A percentile compares a stretch with the other conserved stretches of the same genome.
Evolutionary conservation across 2,329 filamentous ascomycete species (phyloP).

Genomic region (Stagonosporopsis vannaccii): DNA sequence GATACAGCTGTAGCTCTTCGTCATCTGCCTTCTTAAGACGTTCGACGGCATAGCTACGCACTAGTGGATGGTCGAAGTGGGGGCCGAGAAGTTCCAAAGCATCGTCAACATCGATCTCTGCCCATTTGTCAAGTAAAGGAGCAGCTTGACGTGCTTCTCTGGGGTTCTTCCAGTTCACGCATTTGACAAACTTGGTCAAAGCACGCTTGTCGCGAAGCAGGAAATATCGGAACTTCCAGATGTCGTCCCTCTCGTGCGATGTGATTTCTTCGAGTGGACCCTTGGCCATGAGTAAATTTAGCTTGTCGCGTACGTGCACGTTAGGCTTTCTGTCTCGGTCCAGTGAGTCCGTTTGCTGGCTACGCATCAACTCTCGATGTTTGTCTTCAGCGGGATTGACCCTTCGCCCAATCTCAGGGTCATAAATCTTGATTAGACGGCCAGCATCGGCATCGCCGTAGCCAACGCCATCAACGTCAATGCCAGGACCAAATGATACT

Average conservation of each 20-base stretch:
- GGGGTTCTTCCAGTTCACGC: slow-evolving; percentile 89
- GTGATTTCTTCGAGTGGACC: slow-evolving; percentile 88
- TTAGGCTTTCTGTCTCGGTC: slow-evolving; percentile 97
- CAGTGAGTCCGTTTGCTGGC: slow-evolving; percentile 89
- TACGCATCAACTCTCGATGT: slow-evolving; percentile 88
- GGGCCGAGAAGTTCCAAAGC: slow-evolving; percentile 92
- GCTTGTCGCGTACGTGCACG: slow-evolving; percentile 90
- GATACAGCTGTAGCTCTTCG: slow-evolving; percentile 86
- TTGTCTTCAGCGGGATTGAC: slow-evolving; percentile 97
- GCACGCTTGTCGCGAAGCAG: slow-evolving; percentile 85
- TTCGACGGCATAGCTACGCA: slow-evolving; percentile 92
- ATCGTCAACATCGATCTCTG: slow-evolving; percentile 95
- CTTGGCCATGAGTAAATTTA: slow-evolving; percentile 90
- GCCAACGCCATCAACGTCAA: slow-evolving; percentile 70
- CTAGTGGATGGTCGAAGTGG: slow-evolving; percentile 85
- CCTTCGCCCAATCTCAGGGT: slow-evolving; percentile 86
- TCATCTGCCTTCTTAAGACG: slow-evolving; percentile 91
- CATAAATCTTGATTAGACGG: slow-evolving; percentile 84
- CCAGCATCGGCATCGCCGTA: slow-evolving; percentile 61
- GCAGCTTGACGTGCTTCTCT: slow-evolving; percentile 88
- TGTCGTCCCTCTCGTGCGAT: slow-evolving; percentile 90
- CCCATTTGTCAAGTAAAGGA: slow-evolving; percentile 90
- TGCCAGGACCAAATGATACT: slow-evolving; percentile 88
- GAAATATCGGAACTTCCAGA: slow-evolving; percentile 98
- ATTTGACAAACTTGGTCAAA: slow-evolving; percentile 97